phyloP scores from a whole-genome alignment of 345 rosid species.

The Melastoma malabathricum region DNA sequence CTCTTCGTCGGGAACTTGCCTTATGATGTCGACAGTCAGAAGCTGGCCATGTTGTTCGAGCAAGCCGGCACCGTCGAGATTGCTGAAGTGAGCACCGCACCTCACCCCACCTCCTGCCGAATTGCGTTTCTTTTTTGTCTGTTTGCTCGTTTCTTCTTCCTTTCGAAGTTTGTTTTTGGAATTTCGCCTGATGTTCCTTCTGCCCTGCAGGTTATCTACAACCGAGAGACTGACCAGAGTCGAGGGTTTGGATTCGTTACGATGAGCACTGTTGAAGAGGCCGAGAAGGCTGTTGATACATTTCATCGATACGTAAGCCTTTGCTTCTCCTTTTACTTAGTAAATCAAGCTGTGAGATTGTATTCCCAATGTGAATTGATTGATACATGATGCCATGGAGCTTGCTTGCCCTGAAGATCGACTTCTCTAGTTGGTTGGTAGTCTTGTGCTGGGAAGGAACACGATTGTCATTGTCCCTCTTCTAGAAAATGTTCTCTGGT shows the following conservation, averaged over 20 bases:
- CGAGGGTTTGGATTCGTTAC: constrained; percentile 98
- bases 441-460: too few relatives aligned
- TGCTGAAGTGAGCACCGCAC: constrained; percentile 52
- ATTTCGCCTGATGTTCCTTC: too few relatives aligned
- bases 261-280: constrained; percentile 85
- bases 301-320: constrained; percentile 61
- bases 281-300: constrained; percentile 67
- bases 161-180: neutral
- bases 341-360: neutral
- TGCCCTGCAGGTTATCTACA: constrained; percentile 57
- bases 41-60: constrained; percentile 74
- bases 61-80: constrained; percentile 89
- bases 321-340: neutral
- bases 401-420: too few relatives aligned
- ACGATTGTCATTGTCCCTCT: too few relatives aligned
- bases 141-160: neutral
- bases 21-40: constrained; percentile 68
- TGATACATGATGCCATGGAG: too few relatives aligned
- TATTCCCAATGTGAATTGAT: too few relatives aligned
- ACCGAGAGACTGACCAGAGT: constrained; percentile 73
- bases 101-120: neutral
- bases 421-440: too few relatives aligned
- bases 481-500: too few relatives aligned
- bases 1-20: constrained; percentile 81
- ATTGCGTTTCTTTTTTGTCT: neutral